These are phyloP conservation scores for Magnolia sinica DNA, from an alignment of 164 flowering plant genomes.

Conservation along the genomic window DNA sequence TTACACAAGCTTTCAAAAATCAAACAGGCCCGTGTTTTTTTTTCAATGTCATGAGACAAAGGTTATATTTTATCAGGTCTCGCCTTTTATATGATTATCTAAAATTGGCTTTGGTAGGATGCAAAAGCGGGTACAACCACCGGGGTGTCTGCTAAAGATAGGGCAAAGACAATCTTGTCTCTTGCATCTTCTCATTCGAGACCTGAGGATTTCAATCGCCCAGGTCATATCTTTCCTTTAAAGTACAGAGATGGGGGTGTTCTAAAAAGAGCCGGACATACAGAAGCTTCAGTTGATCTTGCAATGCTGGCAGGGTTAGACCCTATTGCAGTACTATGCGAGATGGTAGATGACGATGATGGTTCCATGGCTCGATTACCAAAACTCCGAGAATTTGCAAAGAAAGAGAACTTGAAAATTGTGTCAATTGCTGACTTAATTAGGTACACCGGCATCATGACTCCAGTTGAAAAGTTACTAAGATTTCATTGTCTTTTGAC, in stretches of 20 bases:
- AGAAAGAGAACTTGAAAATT: slow-evolving; percentile 68
- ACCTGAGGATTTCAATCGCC: slow-evolving; percentile 89
- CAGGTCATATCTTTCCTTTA: slow-evolving; percentile 94
- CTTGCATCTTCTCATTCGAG: slow-evolving; percentile 79
- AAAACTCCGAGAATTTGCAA: slow-evolving; percentile 73
- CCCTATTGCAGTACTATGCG: slow-evolving; percentile 83
- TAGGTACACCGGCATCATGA: slow-evolving; percentile 43
- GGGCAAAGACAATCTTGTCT: slow-evolving; percentile 73
- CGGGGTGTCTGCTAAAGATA: slow-evolving; percentile 91
- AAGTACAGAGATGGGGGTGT: slow-evolving; percentile 96
- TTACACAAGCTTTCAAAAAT: no score
- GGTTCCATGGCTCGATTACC: slow-evolving; percentile 97
- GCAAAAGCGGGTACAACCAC: slow-evolving; percentile 92
- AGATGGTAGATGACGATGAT: slow-evolving; percentile 94
- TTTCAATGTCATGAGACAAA: no score
- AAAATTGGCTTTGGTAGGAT: slow-evolving; percentile 47
- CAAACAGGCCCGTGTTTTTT: no score
- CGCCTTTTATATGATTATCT: neutral
- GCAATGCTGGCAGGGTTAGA: slow-evolving; percentile 78
- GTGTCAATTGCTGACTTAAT: slow-evolving; percentile 90
- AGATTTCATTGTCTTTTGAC: neutral
- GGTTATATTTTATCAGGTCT: neutral
- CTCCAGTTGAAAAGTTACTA: neutral
- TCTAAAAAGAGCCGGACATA: slow-evolving; percentile 94
- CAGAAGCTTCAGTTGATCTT: slow-evolving; percentile 97